Evolutionary conservation across 768 basidiomycete genomes (phyloP), one percentile per base, ranked within the genome.

Genomic region (Tricholomella constricta): DNA sequence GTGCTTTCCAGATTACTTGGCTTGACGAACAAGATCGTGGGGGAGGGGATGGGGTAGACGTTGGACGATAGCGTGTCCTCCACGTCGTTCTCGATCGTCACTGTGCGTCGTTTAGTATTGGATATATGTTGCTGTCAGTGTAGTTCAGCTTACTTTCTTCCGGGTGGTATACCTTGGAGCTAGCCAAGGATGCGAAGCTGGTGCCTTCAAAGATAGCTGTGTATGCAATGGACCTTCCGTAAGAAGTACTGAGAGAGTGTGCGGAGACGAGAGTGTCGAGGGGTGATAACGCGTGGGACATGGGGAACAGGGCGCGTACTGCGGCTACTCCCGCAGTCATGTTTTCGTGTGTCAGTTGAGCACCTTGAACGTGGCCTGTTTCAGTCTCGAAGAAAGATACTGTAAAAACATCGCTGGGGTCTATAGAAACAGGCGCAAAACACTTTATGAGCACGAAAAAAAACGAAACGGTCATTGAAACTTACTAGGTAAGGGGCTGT

Each of bases 271-370:
- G 72, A 6, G 87, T 89, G 67, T 97, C 94, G 46, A 88, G 68
- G 6, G 85, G 71, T 4, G 88, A 82, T 36, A 93, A 60, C 11
- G 82, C 74, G 61, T 84, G 83, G 20, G 88, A 81, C 9, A 84
- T 73, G 2, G 94, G 93, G 59, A 96, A 82, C 19, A 94, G 65
- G 4, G 85, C 81, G 31, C 89, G 85, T 20, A 84, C 74, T 3
- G 88, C 89, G 0, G 91, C 84, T n/a, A 94, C 87, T 29, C 91
- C 94, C 3, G 94, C 91, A 2, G 92, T 95, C 52, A 96, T 65
- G 58, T 93, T 94, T 66, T 89, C 80, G 65, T 94, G 91, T 0
- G 91, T 91, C 27, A 94, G 71, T 54, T 85, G 84, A 7, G 79
- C 80, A 20, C 80, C 86, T 51, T 79, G 80, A 7, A 87, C 65